Percentiles rank a stretch among this genome's conserved stretches.
Evolutionary conservation across 768 basidiomycete genomes (phyloP).

Genomic region (Boletus reticuloceps): DNA sequence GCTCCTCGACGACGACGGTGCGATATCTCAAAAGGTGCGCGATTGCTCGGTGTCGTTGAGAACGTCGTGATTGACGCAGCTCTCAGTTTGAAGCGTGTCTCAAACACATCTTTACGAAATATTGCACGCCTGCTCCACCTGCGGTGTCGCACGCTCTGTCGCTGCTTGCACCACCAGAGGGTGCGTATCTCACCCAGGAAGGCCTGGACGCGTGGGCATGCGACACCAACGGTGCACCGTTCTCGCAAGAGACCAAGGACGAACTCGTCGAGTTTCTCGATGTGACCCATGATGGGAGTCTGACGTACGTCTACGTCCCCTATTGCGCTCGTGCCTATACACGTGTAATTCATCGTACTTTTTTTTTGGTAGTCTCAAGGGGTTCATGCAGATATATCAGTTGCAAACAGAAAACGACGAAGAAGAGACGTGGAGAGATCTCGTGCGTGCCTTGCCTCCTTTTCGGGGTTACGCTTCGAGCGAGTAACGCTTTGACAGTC

Average conservation of each 20-base stretch:
- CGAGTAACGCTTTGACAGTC: conserved; percentile 41
- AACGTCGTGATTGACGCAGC: neutral
- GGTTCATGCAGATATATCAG: conserved; percentile 81
- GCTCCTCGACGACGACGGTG: conserved; percentile 70
- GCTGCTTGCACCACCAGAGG: conserved; percentile 45
- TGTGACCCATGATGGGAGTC: conserved; percentile 63
- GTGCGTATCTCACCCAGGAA: conserved; percentile 55
- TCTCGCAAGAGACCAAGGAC: conserved; percentile 72
- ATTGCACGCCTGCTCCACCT: conserved; percentile 50
- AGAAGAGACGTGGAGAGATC: conserved; percentile 81
- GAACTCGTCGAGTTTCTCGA: conserved; percentile 77
- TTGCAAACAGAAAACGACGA: conserved; percentile 85
- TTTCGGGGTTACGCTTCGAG: conserved; percentile 1
- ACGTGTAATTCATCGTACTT: neutral
- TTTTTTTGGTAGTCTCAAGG: conserved; percentile 57
- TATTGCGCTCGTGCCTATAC: neutral
- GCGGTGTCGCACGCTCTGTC: conserved; percentile 14
- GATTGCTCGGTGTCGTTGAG: neutral
- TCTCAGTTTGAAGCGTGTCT: conserved; percentile 64
- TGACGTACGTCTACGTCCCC: conserved; percentile 55
- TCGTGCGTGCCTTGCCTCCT: conserved; percentile 44
- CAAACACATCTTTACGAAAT: conserved; percentile 77
- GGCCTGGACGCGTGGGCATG: conserved; percentile 74
- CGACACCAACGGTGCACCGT: conserved; percentile 83
- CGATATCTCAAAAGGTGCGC: conserved; percentile 59